phyloP scores from a whole-genome alignment of 805 yeast genomes.

The Hanseniaspora nectarophila region DNA sequence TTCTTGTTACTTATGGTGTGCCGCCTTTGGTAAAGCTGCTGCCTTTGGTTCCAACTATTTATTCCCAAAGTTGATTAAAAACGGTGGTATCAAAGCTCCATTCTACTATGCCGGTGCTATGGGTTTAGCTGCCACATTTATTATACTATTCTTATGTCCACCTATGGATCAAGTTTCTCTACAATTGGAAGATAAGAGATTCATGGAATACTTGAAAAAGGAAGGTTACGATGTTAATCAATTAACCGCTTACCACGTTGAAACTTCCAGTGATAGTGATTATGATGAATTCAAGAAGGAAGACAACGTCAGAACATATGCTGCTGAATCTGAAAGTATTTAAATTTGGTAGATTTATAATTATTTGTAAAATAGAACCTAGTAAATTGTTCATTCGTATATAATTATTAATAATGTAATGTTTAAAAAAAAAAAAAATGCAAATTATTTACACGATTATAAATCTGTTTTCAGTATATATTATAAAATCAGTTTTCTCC shows the following conservation, averaged over 20 bases:
- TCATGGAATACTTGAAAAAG: conserved; percentile 50
- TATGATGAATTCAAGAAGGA: neutral
- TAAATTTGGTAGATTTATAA: neutral
- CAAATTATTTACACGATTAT: too few species aligned
- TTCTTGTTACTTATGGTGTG: conserved; percentile 79
- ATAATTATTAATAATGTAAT: too few species aligned
- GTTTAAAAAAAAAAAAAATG: too few species aligned
- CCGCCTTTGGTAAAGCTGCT: conserved; percentile 85
- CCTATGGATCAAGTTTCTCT: conserved; percentile 74
- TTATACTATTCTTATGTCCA: conserved; percentile 57
- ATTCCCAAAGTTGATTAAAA: conserved; percentile 65
- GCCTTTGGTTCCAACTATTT: conserved; percentile 84
- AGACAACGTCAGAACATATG: neutral
- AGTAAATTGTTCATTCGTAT: too few species aligned
- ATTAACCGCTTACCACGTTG: neutral
- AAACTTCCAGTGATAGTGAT: neutral
- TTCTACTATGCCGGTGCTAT: conserved; percentile 12
- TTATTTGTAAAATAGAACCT: too few species aligned
- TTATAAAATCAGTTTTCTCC: neutral
- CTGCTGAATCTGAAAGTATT: neutral
- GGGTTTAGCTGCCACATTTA: conserved; percentile 31
- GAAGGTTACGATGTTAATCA: conserved; percentile 54
- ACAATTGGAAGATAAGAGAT: conserved; percentile 60
- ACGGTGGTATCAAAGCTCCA: conserved; percentile 50
- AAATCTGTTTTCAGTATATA: neutral